These are phyloP conservation scores for Coemansia sp. DNA, from an alignment of 192 early-diverging fungal species.

Conservation along the genomic window DNA sequence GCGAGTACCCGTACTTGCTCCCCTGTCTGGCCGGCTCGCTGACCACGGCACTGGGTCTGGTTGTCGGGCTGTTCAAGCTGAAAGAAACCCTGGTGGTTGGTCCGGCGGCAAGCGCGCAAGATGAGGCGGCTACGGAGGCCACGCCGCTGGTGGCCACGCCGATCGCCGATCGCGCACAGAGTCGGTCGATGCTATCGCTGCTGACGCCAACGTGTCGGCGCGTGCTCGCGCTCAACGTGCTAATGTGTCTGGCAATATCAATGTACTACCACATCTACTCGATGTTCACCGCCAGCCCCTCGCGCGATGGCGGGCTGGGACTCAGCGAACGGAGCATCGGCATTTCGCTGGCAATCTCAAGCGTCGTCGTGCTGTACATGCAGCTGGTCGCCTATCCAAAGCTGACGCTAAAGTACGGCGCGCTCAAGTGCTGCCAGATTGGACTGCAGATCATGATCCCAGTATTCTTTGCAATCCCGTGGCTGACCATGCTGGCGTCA, in stretches of 20 bases:
- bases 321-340: conserved; percentile 51
- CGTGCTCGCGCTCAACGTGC: conserved; percentile 19
- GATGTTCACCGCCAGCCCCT: conserved; percentile 41
- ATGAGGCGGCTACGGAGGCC: background rate
- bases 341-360: conserved; percentile 38
- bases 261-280: conserved; percentile 38
- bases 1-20: conserved; percentile 69
- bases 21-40: conserved; percentile 67
- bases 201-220: conserved; percentile 14
- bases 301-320: conserved; percentile 52
- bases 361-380: conserved; percentile 40
- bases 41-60: conserved; percentile 57
- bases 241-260: conserved; percentile 17
- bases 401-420: conserved; percentile 39
- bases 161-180: background rate
- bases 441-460: background rate
- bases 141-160: conserved; percentile 8
- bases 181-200: conserved; percentile 6
- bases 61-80: conserved; percentile 58
- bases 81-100: conserved; percentile 48
- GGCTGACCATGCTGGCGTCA: background rate
- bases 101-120: background rate
- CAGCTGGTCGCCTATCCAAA: conserved; percentile 53
- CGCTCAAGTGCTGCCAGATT: conserved; percentile 3
- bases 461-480: conserved; percentile 12